Percentiles rank a stretch among this genome's conserved stretches.
Conservation (phyloP, 495 filamentous ascomycete genomes). For the Aspergillus bridgeri region DNA sequence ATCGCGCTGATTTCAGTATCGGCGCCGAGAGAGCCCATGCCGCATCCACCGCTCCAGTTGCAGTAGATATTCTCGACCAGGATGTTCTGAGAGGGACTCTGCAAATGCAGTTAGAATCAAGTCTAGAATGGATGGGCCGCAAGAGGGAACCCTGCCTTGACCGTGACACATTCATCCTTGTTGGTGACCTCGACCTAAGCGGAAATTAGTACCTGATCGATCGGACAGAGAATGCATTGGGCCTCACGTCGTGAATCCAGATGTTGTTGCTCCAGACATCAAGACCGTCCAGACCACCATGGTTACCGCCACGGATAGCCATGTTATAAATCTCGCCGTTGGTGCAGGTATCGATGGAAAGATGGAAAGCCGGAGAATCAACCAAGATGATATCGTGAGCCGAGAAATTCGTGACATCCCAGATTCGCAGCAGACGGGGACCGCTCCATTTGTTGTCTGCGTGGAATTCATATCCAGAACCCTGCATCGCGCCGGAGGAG, state of each 20-base stretch:
- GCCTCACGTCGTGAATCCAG: conserved; percentile 48
- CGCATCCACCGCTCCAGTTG: conserved; percentile 55
- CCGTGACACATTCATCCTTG: conserved; percentile 54
- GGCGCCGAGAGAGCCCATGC: conserved; percentile 46
- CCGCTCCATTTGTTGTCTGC: conserved; percentile 18
- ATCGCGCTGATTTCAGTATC: conserved; percentile 43
- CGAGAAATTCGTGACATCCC: conserved; percentile 42
- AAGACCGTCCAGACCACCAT: conserved; percentile 50
- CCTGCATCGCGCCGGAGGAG: conserved; percentile 48
- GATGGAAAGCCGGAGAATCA: conserved; percentile 51
- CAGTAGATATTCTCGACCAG: conserved; percentile 56
- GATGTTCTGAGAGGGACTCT: conserved; percentile 46
- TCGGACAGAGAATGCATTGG: neutral
- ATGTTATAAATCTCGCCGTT: conserved; percentile 53
- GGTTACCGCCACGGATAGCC: conserved; percentile 49
- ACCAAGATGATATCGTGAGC: conserved; percentile 50
- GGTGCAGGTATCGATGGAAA: conserved; percentile 43
- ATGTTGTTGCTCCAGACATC: conserved; percentile 50
- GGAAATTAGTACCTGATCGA: conserved; percentile 2
- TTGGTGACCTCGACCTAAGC: conserved; percentile 52
- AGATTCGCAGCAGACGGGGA: conserved; percentile 39
- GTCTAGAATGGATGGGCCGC: too few species aligned
- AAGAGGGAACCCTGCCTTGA: conserved; percentile 31
- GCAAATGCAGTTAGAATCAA: conserved; percentile 11
- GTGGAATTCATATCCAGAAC: conserved; percentile 46